These are phyloP conservation scores for Cronartium quercuum DNA, from an alignment of 1,284 basidiomycete genomes.

Conservation along the genomic window DNA sequence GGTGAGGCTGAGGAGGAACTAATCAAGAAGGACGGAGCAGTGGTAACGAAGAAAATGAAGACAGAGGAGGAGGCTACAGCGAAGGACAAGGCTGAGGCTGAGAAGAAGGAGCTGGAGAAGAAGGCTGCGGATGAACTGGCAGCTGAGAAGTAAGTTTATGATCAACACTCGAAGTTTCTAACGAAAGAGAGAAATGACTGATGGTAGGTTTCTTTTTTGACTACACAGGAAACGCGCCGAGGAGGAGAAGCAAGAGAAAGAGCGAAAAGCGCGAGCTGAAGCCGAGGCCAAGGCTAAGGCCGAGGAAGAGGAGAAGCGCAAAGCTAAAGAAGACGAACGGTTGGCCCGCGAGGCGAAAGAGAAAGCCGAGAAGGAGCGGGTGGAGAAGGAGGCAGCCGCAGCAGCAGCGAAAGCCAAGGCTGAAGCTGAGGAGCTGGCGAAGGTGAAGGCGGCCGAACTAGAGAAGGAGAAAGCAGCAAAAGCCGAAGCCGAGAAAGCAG, in stretches of 20 bases:
- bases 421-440: background rate
- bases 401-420: background rate
- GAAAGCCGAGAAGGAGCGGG: conserved; percentile 49
- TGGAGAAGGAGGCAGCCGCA: conserved; percentile 12
- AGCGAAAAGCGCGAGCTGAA: conserved; percentile 42
- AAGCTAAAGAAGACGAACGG: conserved; percentile 50
- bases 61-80: background rate
- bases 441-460: background rate
- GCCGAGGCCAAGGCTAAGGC: background rate
- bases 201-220: background rate
- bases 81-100: background rate
- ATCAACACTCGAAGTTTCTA: background rate
- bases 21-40: background rate
- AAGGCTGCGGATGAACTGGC: conserved; percentile 9
- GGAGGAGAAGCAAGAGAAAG: conserved; percentile 11
- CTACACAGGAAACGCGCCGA: conserved; percentile 44
- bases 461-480: conserved; percentile 21
- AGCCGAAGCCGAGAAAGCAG: conserved; percentile 18
- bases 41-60: background rate
- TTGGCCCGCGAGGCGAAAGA: conserved; percentile 45
- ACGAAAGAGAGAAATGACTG: conserved; percentile 25
- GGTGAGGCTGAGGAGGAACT: background rate
- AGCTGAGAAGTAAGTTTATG: conserved; percentile 14
- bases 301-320: background rate
- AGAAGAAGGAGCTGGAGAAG: background rate